Evolutionary conservation across 2,329 filamentous ascomycete species (phyloP).

Genomic region (Pestalotiopsis sp.): DNA sequence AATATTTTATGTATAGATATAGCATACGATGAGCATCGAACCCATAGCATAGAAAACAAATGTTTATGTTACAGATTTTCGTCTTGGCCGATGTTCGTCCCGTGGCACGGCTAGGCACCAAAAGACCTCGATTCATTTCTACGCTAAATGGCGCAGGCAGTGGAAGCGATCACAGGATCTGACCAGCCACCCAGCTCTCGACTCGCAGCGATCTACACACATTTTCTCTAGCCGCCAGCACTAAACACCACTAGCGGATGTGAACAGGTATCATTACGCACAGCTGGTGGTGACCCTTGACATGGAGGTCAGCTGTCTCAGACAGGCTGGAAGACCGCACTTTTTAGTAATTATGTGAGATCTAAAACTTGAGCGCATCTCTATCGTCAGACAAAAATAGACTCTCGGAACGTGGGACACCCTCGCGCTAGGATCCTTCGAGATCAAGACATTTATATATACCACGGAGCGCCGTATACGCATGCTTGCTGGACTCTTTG

Average conservation of each 20-base stretch:
- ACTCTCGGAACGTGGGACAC: background rate
- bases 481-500: background rate
- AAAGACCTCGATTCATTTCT: background rate
- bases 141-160: background rate
- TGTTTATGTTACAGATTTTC: background rate
- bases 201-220: background rate
- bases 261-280: background rate
- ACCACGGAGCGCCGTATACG: background rate
- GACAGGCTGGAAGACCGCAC: background rate
- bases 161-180: background rate
- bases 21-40: background rate
- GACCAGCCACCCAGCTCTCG: background rate
- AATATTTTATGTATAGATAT: constrained; percentile 7
- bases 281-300: background rate
- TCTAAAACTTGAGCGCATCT: background rate
- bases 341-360: background rate
- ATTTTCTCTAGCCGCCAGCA: background rate
- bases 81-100: background rate
- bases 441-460: background rate
- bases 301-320: background rate
- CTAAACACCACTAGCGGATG: background rate
- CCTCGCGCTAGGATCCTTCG: background rate
- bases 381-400: background rate
- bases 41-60: constrained; percentile 5
- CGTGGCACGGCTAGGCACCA: background rate